Base-by-base conservation (phyloP, 805 yeast genomes). In the Candida montana region DNA sequence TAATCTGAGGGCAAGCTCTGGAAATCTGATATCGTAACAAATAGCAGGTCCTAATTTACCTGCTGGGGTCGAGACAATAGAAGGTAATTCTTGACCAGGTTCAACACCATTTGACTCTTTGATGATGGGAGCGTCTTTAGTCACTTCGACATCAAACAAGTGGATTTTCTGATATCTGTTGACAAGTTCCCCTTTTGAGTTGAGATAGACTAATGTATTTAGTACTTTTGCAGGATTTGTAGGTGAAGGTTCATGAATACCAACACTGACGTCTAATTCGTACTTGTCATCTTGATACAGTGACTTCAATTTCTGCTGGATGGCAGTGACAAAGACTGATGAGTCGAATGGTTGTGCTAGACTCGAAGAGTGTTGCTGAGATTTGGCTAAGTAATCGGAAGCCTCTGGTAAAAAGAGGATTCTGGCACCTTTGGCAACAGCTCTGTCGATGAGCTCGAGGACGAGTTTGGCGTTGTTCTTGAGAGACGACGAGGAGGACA, bases 401-500 rank as follows among this genome's bases (percentile, higher is more conserved):
- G 98, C 98, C 59, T 91, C 99, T 2, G 98, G 98, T 34, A 91
- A 72, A 55, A 93, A 88, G 5, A 93, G 67, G 3, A 87, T 77
- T 47, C 73, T 69, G 12, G 83, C 89, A 4, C 81, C 74, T 13
- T 69, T 57, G 2, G 62, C 63, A 0, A 83, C 72, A 0, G 98
- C 95, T 39, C 68, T 62, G n/a, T 64, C 58, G 15, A 91, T 79
- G 29, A 90, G 66, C 24, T 67, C 67, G 11, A 74, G 70, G 0
- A 81, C 95, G 1, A 70, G 63, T 8, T 64, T 52, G 5, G 86
- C 80, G 51, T 91, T 91, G 18, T 68, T 69, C 2, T 62, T 54
- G 20, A 88, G 59, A 30, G 74, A 74, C 1, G 84, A 68, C 0
- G 90, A 75, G 0, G 96, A 83, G 50, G 90, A 80, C 45, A 91